These are phyloP conservation scores for Leavenworthia alabamica DNA, from an alignment of 345 rosid genomes.

Conservation along the genomic window DNA sequence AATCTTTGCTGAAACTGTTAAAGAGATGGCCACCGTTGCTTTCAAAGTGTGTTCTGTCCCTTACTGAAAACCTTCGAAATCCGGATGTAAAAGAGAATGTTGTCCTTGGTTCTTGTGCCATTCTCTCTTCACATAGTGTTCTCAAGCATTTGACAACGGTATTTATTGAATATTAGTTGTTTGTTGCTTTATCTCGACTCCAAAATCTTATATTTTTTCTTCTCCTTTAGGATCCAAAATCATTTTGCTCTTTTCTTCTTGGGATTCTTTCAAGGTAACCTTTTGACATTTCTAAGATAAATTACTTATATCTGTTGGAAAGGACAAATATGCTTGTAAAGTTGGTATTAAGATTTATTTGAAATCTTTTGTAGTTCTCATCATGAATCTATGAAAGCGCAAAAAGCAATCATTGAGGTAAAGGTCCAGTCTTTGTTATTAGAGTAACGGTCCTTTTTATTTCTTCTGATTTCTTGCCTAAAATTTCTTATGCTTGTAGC, in stretches of 20 bases:
- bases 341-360: conserved; percentile 10
- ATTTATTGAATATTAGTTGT: conserved; percentile 25
- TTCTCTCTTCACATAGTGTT: conserved; percentile 86
- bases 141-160: conserved; percentile 92
- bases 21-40: conserved; percentile 95
- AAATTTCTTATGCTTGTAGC: conserved; percentile 43
- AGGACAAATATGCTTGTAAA: background rate
- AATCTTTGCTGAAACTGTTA: conserved; percentile 75
- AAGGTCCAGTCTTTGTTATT: conserved; percentile 15
- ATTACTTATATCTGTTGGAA: background rate
- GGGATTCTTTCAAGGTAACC: conserved; percentile 86
- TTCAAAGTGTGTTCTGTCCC: conserved; percentile 75
- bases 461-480: conserved; percentile 1
- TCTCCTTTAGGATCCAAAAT: conserved; percentile 66
- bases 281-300: conserved; percentile 4
- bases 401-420: conserved; percentile 94
- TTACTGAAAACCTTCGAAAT: conserved; percentile 57
- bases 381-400: conserved; percentile 88
- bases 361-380: conserved; percentile 63
- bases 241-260: conserved; percentile 71
- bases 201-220: conserved; percentile 29
- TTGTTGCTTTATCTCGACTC: conserved; percentile 15
- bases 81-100: conserved; percentile 61
- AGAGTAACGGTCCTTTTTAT: background rate
- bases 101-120: conserved; percentile 88